Evolutionary conservation across 768 basidiomycete genomes (phyloP), one percentile per base, ranked within the genome.

Genomic region (Suillus sp.): DNA sequence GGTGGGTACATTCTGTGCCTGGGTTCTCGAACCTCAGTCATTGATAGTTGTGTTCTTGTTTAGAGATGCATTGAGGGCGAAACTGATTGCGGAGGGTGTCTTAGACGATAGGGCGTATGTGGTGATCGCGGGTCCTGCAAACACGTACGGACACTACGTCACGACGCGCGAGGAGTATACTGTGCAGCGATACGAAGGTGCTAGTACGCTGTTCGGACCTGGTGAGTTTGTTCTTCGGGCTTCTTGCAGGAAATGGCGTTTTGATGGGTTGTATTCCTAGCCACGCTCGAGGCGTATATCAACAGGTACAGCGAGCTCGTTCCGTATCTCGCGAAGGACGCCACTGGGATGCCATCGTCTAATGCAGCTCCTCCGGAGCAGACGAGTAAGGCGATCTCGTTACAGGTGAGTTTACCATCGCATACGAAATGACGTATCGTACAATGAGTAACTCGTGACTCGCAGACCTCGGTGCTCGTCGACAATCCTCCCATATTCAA

Each of bases 111-210:
- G 89, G 66, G 90, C 89, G 4, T 89, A 90, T 66, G 89, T 93
- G 64, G 90, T 92, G 59, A 76, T 92, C 61, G 87, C 89, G 16
- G 92, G 90, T 16, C 92, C 92, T n/a, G 90, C 90, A 6, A 93
- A 92, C 66, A 88, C 89, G 6, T 93, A 93, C 69, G 84, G 79
- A 0, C 91, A 92, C 75, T 91, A 92, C 71, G 80, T 91, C 59
- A 78, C 90, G 2, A 92, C 90, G 34, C 80, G 77, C 11, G 90
- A 93, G 73, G 90, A 91, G 73, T 92, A 91, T 71, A 75, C 80
- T 27, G 75, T 90, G 16, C 92, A 93, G 73, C 81, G 92, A 57
- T 92, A 92, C 67, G 92, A 93, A 75, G 92, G 91, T 57, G 91
- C 89, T 1, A 92, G 91, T 50, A 92, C 89, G 10, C 80, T 92